phyloP scores from a whole-genome alignment of 306 rosid species.

The Trichosanthes cucumerina region DNA sequence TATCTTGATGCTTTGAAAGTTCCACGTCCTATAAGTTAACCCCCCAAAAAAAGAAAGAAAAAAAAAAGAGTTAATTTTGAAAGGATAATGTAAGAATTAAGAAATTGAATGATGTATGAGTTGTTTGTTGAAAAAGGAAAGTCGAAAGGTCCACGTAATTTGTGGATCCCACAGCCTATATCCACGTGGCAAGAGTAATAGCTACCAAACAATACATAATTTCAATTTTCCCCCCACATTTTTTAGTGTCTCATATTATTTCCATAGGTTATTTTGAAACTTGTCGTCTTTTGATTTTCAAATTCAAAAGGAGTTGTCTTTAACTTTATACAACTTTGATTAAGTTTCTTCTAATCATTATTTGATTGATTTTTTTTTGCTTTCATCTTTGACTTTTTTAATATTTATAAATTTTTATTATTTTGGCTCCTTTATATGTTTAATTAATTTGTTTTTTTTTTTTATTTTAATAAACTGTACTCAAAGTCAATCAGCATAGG shows the following conservation, averaged over 20 bases:
- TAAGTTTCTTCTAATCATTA: not conserved
- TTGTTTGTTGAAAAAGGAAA: not conserved
- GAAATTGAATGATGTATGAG: too few species aligned
- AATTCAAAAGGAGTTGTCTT: not conserved
- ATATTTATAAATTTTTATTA: too few species aligned
- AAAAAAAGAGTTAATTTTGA: too few species aligned
- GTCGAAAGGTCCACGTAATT: not conserved
- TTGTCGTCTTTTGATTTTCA: not conserved
- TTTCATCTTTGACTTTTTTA: not conserved
- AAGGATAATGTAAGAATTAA: too few species aligned
- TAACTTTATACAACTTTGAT: not conserved
- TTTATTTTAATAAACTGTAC: too few species aligned
- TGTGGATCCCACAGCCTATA: not conserved
- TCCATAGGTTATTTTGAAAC: not conserved
- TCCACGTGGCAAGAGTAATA: not conserved
- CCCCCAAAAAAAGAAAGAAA: too few species aligned
- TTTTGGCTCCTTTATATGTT: not conserved
- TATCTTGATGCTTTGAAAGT: too few species aligned
- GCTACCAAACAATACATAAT: too few species aligned
- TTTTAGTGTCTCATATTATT: not conserved
- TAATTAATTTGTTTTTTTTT: too few species aligned
- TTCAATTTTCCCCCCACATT: too few species aligned
- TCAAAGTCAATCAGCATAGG: too few species aligned
- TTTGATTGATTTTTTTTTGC: not conserved
- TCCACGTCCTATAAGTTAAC: too few species aligned